These are phyloP conservation scores for Limnomonas spitsbergensis DNA, from an alignment of 139 green algal species.

Conservation along the genomic window DNA sequence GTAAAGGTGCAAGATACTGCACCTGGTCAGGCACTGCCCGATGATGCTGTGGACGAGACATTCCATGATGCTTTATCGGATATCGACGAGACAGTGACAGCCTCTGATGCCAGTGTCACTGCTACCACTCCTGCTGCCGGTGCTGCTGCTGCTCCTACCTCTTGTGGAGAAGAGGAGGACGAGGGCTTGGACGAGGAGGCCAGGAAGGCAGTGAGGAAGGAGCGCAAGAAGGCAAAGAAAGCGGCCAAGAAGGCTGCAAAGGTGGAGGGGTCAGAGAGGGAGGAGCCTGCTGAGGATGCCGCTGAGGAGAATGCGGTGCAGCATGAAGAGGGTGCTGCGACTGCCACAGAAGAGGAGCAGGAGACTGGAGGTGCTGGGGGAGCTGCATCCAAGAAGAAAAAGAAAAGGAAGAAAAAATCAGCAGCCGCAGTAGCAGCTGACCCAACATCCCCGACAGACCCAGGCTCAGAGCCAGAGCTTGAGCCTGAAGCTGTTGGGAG, in stretches of 20 bases:
- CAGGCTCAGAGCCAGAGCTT: no score
- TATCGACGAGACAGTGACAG: not conserved
- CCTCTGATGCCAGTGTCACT: no score
- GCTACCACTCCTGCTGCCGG: no score
- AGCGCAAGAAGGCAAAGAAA: conserved; percentile 8
- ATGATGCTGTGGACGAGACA: not conserved
- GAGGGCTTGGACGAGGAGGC: not conserved
- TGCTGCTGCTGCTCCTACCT: no score
- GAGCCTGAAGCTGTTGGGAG: no score
- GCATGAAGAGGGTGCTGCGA: not conserved
- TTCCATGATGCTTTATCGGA: conserved; percentile 9
- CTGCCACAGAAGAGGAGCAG: not conserved
- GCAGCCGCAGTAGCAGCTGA: no score
- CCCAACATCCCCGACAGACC: no score
- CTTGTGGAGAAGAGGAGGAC: not conserved
- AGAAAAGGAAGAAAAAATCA: not conserved
- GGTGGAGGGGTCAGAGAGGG: not conserved
- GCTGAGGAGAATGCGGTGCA: no score
- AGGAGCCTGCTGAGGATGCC: no score
- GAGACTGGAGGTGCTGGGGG: no score
- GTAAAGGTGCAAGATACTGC: not conserved
- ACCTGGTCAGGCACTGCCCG: no score
- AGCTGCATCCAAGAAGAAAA: conserved; percentile 3
- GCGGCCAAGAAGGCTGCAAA: conserved; percentile 1
- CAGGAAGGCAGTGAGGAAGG: not conserved